Evolutionary conservation across 306 rosid genomes (phyloP).

Genomic region (Arachis stenosperma): DNA sequence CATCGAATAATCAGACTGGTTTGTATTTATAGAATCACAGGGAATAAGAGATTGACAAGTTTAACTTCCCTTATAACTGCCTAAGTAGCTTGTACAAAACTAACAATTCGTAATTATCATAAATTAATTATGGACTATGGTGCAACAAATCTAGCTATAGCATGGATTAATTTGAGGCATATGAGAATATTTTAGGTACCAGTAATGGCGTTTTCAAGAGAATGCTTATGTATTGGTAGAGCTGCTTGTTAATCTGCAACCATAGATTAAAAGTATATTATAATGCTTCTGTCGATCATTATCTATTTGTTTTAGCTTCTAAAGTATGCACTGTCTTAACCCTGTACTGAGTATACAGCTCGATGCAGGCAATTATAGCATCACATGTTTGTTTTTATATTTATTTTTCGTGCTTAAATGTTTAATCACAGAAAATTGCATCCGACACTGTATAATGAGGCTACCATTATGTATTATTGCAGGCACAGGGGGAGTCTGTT

Average conservation of each 20-base stretch:
- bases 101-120: neutral
- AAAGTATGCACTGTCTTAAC: conserved; percentile 14
- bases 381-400: neutral
- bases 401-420: neutral
- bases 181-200: conserved; percentile 7
- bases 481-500: conserved; percentile 72
- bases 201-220: too few species aligned
- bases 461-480: conserved; percentile 20
- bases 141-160: neutral
- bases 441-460: conserved; percentile 25
- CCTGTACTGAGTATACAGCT: neutral
- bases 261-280: neutral
- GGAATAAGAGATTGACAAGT: neutral
- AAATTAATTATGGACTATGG: too few species aligned
- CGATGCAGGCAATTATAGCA: conserved; percentile 6
- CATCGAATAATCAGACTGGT: neutral
- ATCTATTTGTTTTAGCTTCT: conserved; percentile 13
- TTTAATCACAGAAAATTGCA: conserved; percentile 2
- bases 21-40: neutral
- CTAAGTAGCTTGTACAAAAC: neutral
- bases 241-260: neutral
- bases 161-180: neutral
- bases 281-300: conserved; percentile 6
- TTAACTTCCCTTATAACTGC: neutral
- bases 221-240: too few species aligned